phyloP scores from a whole-genome alignment of 306 rosid genomes.

The Prosopis cineraria region DNA sequence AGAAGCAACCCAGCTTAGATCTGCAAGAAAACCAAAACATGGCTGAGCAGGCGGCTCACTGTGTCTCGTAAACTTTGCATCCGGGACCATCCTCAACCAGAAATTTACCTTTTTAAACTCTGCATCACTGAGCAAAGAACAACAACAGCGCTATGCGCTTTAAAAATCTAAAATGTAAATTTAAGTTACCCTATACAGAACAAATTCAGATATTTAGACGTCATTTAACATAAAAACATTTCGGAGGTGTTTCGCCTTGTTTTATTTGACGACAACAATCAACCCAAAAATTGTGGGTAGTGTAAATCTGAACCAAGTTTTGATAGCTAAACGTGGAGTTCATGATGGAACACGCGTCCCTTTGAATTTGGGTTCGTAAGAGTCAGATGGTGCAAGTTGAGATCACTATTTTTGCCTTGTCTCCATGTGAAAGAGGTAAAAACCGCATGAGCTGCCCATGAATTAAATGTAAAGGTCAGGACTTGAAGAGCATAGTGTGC shows the following conservation, averaged over 20 bases:
- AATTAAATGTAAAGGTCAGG: not conserved
- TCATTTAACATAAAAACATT: not conserved
- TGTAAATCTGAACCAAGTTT: not conserved
- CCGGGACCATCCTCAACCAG: not conserved
- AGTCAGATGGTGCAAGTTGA: not conserved
- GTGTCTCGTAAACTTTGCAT: not conserved
- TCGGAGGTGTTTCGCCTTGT: not conserved
- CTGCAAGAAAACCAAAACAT: not conserved
- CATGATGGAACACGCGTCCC: not conserved
- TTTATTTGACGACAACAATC: not conserved
- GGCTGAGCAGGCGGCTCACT: not conserved
- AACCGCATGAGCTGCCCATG: not conserved
- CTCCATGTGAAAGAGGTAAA: not conserved
- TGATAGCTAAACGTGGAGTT: not conserved
- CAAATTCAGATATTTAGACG: not conserved
- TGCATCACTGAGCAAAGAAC: not conserved
- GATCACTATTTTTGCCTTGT: not conserved
- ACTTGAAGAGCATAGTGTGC: not conserved
- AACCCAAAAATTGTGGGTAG: not conserved
- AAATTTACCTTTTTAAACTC: not conserved
- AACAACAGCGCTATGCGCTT: not conserved
- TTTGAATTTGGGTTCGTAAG: not conserved
- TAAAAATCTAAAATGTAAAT: no score
- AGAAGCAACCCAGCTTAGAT: not conserved
- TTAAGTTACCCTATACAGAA: not conserved